Base-by-base conservation (phyloP, 208 protist genomes). In the Crithidia mellificae region DNA sequence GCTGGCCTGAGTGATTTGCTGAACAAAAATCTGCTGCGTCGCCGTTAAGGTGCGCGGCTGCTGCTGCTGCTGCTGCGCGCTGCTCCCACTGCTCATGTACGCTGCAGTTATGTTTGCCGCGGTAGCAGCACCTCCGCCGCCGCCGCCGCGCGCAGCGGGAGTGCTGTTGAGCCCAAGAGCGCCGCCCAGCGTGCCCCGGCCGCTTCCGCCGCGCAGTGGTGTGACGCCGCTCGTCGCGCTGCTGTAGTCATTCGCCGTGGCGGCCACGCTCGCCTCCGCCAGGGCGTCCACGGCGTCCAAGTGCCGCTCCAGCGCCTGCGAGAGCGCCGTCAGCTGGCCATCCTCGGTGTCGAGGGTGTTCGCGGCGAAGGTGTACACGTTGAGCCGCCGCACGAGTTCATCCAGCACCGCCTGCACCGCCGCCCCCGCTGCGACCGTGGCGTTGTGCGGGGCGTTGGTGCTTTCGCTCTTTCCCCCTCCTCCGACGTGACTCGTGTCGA, bases 1-100 rank as follows among this genome's bases (percentile, higher is more conserved):
- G 39, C 71, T 79, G 22, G 61, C 62, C 12, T 77, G 78, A 41
- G 46, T 24, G 22, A 85, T 73, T 30, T 85, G 75, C 67, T 85
- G 70, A 27, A 81, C 56, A 38, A 73, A 29, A 29, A 66, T 46
- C 32, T 57, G 71, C 67, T 80, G 65, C 7, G 59, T 56, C 19
- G 71, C 17, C 8, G 70, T 65, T 41, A 49, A 41, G 47, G 54
- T 15, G 20, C 65, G 32, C 3, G 53, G n/a, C 9, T 30, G 19
- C 20, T 20, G 38, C 32, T 1, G 53, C 17, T 12, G 17, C 19
- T 51, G 46, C 46, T 25, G 51, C 29, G 34, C 11, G 11, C 34
- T 38, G 34, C 34, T 11, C 34, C 34, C 34, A 38, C 34, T 11
- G 11, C 34, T 38, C 34, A 38, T 5, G 11, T 12, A 38, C 5